A percentile compares a stretch with the other conserved stretches of the same genome.
Conservation (phyloP, 306 rosid species). For the Trifolium pratense region DNA sequence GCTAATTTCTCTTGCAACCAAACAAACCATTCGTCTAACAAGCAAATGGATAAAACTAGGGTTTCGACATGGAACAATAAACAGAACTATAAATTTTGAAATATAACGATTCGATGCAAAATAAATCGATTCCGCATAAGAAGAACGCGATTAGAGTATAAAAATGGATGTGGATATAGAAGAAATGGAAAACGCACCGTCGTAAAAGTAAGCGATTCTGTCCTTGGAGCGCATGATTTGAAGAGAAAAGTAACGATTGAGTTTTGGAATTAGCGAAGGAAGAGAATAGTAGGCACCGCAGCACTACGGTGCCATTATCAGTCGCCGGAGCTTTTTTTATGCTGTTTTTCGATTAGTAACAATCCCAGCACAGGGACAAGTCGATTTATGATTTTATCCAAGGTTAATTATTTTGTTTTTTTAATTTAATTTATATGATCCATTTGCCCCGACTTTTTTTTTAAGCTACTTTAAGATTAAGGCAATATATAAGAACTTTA, state of each 20-base stretch:
- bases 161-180: not conserved
- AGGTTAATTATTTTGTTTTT: no score
- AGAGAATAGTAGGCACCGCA: not conserved
- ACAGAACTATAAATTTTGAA: not conserved
- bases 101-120: not conserved
- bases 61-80: conserved; percentile 31
- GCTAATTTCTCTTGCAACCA: conserved; percentile 8
- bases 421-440: no score
- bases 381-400: no score
- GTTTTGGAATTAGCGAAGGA: conserved; percentile 19
- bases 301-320: conserved; percentile 12
- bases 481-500: no score
- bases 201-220: conserved; percentile 89
- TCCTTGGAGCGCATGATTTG: conserved; percentile 79
- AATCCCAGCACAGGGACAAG: no score
- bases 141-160: not conserved
- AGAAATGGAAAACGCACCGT: conserved; percentile 55
- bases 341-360: no score
- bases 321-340: not conserved
- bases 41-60: conserved; percentile 37
- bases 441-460: no score
- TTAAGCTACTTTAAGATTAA: no score
- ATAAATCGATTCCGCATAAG: not conserved
- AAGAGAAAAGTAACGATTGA: conserved; percentile 17
- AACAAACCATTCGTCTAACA: not conserved